These are phyloP conservation scores for Datisca glomerata DNA, from an alignment of 306 rosid genomes.

Conservation along the genomic window DNA sequence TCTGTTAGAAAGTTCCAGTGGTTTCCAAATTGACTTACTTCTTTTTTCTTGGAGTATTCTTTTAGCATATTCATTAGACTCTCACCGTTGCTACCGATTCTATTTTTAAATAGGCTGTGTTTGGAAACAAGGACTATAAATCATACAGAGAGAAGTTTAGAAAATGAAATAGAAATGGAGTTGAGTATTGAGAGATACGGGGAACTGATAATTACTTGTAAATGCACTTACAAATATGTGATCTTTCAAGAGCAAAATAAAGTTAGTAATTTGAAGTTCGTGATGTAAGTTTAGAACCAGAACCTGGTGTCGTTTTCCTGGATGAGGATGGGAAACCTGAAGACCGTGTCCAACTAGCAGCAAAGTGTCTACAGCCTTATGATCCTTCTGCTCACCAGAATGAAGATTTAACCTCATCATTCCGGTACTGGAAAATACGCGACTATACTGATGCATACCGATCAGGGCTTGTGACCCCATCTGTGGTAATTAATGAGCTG, in stretches of 20 bases:
- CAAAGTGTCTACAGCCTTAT: slow-evolving; percentile 69
- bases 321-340: slow-evolving; percentile 69
- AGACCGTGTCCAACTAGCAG: slow-evolving; percentile 57
- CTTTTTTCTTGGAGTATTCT: too few relatives aligned
- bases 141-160: too few relatives aligned
- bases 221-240: slow-evolving; percentile 11
- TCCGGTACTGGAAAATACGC: slow-evolving; percentile 86
- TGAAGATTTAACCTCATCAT: slow-evolving; percentile 26
- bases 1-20: too few relatives aligned
- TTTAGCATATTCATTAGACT: neutral
- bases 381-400: slow-evolving; percentile 38
- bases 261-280: slow-evolving; percentile 5
- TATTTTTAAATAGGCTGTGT: neutral
- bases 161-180: neutral
- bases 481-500: slow-evolving; percentile 27
- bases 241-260: neutral
- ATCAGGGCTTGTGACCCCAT: slow-evolving; percentile 57
- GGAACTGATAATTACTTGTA: slow-evolving; percentile 5
- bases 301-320: slow-evolving; percentile 40
- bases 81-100: neutral
- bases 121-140: neutral
- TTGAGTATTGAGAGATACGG: too few relatives aligned
- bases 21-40: too few relatives aligned
- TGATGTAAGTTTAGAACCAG: slow-evolving; percentile 45
- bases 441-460: too few relatives aligned